Evolutionary conservation across 345 rosid species (phyloP), one percentile per base, ranked within the genome.

Genomic region (Linum tenue): DNA sequence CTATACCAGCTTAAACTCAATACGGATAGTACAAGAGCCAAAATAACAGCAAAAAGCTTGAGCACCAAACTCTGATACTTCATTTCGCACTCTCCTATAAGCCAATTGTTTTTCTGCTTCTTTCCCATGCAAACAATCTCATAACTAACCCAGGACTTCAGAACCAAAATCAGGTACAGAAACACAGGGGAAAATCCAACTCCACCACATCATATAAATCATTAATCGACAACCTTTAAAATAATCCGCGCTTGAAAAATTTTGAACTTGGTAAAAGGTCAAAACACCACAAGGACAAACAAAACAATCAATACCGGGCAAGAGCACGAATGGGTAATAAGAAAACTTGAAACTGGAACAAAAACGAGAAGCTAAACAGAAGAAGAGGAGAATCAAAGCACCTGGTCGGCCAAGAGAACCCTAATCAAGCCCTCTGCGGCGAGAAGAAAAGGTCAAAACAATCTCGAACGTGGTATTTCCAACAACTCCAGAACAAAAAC

Each of bases 381-480:
- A 39, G 42, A 55, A 56, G 3, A 40, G 36, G 15, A 31, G 48
- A 37, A 3, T 35, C 31, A 16, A 37, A 3, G 8, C 11, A 63
- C 55, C 3, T 14, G 40, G 5, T 14, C 9, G 2, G 36, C 60
- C 66, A 64, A 9, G 64, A 65, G 64, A 59, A 76, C 70, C 69
- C 72, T 73, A 73, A 68, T 41, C 67, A 67, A 43, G 73, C 60
- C 60, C 59, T 17, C 37, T 31, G 60, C 61, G 69, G 68, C 68
- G 71, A 71, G 60, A 69, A 59, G 78, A 67, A 71, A 78, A 65
- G 66, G 71, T 42, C 58, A 72, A 76, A 70, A 71, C 16, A 31
- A 12, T 57, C 38, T 16, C 22, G 67, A 39, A 43, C 43, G n/a
- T 43, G 65, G 66, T 22, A 22, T 22, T 22, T 22, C 31, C 64